Evolutionary conservation across 129 eudicot species (phyloP), one percentile per base, ranked within the genome.

Genomic region (Ambrosia artemisiifolia): DNA sequence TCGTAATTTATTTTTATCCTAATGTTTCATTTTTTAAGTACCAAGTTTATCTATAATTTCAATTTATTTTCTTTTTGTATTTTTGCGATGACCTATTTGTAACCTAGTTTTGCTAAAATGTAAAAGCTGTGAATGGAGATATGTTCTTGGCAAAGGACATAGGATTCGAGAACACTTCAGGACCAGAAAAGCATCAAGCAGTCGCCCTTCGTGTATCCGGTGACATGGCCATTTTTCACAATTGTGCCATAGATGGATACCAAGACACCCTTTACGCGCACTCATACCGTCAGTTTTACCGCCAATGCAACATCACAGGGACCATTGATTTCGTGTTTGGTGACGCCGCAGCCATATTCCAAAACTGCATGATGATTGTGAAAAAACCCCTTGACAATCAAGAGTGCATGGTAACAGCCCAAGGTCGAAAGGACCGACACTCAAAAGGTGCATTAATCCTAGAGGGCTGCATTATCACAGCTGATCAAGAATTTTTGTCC

Each of bases 311-410:
- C 73, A 70, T 89, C 76, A 64, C 70, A 1, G 92, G 96, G 18
- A 86, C 96, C 69, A 54, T 89, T 4, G 92, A 89, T 63, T 86
- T 89, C 86, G 77, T 86, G 46, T 86, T 86, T 11, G 96, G 92
- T 1, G 68, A 89, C 54, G 82, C 85, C 0, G 59, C 66, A 0
- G 84, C 81, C 9, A 74, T 89, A 11, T 80, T 89, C 79, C 88
- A 89, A 48, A 75, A 83, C 69, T 89, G 96, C 82, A 84, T 19
- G 24, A 36, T 89, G 55, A 12, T 84, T 2, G 81, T 82, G 5
- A 65, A 81, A 57, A 83, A 67, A 61, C 96, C 96, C 0, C 12
- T 62, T n/a, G 69, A 11, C 0, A 53, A 71, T 74, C 90, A 85
- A 42, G 54, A 14, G 1, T 77, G 84, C 79, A 76, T 82, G 80